A percentile compares a stretch with the other conserved stretches of the same genome.
Evolutionary conservation across 495 filamentous ascomycete genomes (phyloP).

Genomic region (Bryoglossum gracile): DNA sequence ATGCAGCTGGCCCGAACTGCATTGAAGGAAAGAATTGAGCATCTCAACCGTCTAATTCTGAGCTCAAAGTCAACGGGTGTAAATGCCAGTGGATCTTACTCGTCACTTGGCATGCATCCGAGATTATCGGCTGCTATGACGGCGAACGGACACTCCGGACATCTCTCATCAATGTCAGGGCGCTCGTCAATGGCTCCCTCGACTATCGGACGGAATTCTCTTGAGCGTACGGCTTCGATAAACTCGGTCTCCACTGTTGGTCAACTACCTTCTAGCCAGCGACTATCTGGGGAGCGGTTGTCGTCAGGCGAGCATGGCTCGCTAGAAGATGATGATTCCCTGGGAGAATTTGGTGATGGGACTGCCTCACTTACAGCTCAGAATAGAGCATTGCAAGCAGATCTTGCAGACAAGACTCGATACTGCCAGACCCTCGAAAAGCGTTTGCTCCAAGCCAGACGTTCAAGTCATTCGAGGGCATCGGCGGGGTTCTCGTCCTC

Average conservation of each 20-base stretch:
- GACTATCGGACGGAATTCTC: constrained; percentile 47
- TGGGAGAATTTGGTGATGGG: constrained; percentile 78
- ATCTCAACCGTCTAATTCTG: constrained; percentile 90
- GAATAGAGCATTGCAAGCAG: constrained; percentile 82
- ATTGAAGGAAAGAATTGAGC: constrained; percentile 93
- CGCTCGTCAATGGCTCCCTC: constrained; percentile 71
- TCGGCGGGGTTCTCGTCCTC: constrained; percentile 57
- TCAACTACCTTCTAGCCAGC: constrained; percentile 29
- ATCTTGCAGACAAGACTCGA: constrained; percentile 88
- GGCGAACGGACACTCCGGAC: constrained; percentile 36
- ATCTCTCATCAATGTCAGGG: constrained; percentile 44
- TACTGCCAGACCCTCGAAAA: constrained; percentile 94
- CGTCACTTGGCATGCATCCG: constrained; percentile 62
- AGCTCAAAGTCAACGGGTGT: constrained; percentile 94
- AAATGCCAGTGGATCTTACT: constrained; percentile 65
- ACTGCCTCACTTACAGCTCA: constrained; percentile 74
- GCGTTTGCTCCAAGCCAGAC: constrained; percentile 80
- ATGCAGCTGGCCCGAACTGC: constrained; percentile 96
- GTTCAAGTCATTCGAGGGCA: constrained; percentile 81
- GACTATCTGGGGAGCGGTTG: constrained; percentile 34
- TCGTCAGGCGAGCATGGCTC: constrained; percentile 33
- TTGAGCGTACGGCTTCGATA: constrained; percentile 59
- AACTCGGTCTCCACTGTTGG: constrained; percentile 56
- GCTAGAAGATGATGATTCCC: constrained; percentile 65
- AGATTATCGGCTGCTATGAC: constrained; percentile 50